A percentile compares a stretch with the other conserved stretches of the same genome.
Conservation (phyloP, 2,329 filamentous ascomycete species). For the Colletotrichum spinosum region DNA sequence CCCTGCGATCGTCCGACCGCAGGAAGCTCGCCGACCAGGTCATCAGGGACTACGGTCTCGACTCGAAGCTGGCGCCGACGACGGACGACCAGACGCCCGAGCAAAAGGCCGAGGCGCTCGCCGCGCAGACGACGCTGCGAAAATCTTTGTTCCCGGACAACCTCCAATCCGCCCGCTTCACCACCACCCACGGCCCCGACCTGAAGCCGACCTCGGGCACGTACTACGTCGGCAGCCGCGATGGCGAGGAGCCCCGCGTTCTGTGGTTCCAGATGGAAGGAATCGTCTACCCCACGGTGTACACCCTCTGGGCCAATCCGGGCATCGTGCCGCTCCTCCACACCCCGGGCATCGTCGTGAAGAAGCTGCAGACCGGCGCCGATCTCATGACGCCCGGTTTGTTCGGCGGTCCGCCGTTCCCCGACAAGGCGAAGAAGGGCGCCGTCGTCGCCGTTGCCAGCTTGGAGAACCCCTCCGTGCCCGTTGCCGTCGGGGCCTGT, state of each 20-base stretch:
- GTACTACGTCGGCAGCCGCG: conserved; percentile 13
- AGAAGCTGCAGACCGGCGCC: conserved; percentile 11
- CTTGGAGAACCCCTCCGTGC: conserved; percentile 16
- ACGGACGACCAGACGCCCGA: conserved; percentile 11
- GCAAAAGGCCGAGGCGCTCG: conserved; percentile 8
- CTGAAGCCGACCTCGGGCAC: conserved; percentile 17
- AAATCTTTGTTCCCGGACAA: conserved; percentile 25
- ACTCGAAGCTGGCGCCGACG: conserved; percentile 5
- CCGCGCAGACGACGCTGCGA: conserved; percentile 6
- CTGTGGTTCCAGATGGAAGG: conserved; percentile 16
- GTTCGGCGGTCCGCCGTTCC: conserved; percentile 9
- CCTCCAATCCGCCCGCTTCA: conserved; percentile 21
- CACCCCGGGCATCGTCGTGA: conserved; percentile 21
- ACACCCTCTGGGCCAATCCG: conserved; percentile 13
- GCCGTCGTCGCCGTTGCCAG: conserved; percentile 13
- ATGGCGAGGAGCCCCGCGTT: conserved; percentile 18
- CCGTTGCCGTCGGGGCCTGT: not conserved
- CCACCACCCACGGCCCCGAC: conserved; percentile 16
- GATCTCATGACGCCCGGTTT: conserved; percentile 11
- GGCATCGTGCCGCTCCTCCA: conserved; percentile 21
- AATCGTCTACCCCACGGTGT: conserved; percentile 17
- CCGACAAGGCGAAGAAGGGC: not conserved
- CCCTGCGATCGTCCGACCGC: conserved; percentile 9
- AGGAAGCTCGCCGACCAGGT: conserved; percentile 12
- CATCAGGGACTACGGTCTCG: conserved; percentile 16